Percentiles rank a stretch among this genome's conserved stretches.
These are phyloP conservation scores for Cicer yamashitae DNA, from an alignment of 306 rosid genomes.

Conservation along the genomic window DNA sequence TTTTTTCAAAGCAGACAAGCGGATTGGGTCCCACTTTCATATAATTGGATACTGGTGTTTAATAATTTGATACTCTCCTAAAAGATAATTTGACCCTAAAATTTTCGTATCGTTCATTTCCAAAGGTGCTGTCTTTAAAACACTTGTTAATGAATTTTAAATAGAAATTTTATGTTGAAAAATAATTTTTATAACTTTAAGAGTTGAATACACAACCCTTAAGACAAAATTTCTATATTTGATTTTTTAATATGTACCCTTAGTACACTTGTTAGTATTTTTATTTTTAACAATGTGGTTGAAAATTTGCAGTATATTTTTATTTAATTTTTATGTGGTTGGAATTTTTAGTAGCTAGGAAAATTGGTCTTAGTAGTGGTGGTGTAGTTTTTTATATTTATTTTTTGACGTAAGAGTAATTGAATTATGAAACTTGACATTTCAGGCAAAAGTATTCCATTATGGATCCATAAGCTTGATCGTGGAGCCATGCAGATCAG, in stretches of 20 bases:
- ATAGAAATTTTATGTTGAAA: too few species aligned
- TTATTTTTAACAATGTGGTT: too few species aligned
- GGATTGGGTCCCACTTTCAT: constrained; percentile 16
- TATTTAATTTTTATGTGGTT: too few species aligned
- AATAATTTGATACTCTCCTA: not conserved
- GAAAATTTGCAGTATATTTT: too few species aligned
- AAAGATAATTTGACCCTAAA: not conserved
- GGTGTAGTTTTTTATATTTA: not conserved
- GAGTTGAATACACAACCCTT: too few species aligned
- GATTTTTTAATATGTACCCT: too few species aligned
- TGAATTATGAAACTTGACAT: not conserved
- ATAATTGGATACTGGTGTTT: not conserved
- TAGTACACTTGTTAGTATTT: too few species aligned
- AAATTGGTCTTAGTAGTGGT: not conserved
- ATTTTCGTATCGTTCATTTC: not conserved
- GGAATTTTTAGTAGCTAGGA: not conserved
- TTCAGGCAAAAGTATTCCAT: constrained; percentile 84
- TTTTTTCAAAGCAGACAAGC: not conserved
- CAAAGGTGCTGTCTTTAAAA: not conserved
- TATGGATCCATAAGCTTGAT: constrained; percentile 96
- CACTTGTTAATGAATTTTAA: too few species aligned
- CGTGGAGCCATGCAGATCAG: constrained; percentile 97
- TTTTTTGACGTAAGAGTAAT: not conserved
- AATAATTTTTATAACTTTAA: too few species aligned
- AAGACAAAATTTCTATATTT: too few species aligned